A percentile compares a stretch with the other conserved stretches of the same genome.
Evolutionary conservation across 805 yeast genomes (phyloP).

Genomic region (Saturnispora galanensis): DNA sequence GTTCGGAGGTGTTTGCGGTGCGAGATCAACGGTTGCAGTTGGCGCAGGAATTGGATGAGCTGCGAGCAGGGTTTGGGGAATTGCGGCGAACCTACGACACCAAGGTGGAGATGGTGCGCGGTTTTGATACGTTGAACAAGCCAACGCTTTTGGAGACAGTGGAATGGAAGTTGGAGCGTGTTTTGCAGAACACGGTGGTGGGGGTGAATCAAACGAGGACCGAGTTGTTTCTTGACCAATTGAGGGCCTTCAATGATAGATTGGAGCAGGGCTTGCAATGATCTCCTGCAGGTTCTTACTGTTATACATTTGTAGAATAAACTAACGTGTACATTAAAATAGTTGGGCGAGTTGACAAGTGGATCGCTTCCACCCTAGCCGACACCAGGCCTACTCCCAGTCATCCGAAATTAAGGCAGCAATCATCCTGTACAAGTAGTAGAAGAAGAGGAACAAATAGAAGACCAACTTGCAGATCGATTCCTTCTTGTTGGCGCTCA

Average conservation of each 20-base stretch:
- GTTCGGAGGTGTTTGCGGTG: conserved; percentile 23
- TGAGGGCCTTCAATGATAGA: conserved; percentile 21
- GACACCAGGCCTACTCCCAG: conserved; percentile 1
- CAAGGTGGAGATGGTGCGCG: conserved; percentile 6
- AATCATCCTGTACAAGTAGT: conserved; percentile 91
- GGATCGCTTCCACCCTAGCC: too few species aligned
- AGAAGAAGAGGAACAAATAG: conserved; percentile 88
- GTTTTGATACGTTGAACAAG: conserved; percentile 1
- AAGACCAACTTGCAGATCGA: conserved; percentile 83
- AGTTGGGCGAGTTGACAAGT: background rate
- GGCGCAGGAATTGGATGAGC: conserved; percentile 14
- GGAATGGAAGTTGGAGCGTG: conserved; percentile 12
- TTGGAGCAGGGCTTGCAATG: conserved; percentile 10
- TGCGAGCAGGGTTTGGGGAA: conserved; percentile 13
- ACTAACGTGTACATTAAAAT: background rate
- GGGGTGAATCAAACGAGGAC: conserved; percentile 4
- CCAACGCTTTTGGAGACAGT: conserved; percentile 7
- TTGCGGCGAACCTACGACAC: conserved; percentile 12
- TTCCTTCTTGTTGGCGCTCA: conserved; percentile 88
- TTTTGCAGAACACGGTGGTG: too few species aligned
- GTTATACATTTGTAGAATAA: background rate
- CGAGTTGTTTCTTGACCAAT: conserved; percentile 19
- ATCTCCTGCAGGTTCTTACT: background rate
- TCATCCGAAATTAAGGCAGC: conserved; percentile 79
- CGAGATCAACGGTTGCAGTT: conserved; percentile 21